phyloP scores from a whole-genome alignment of 2,329 filamentous ascomycete species.

The Myotisia sp. region DNA sequence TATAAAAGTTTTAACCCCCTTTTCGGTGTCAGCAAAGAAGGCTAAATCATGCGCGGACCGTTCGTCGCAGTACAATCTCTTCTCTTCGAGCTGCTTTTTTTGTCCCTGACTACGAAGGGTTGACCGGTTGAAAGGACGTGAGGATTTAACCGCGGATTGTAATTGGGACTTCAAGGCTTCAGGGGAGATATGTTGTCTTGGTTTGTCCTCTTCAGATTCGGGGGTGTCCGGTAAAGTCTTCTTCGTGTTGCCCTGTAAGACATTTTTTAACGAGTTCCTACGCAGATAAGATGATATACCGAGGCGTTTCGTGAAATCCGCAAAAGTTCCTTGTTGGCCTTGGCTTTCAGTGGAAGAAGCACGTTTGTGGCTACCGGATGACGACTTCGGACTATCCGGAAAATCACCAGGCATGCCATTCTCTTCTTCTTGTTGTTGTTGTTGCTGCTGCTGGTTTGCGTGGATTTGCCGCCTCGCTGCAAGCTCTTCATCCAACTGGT shows the following conservation, averaged over 20 bases:
- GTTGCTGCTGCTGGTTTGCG: slow-evolving; percentile 33
- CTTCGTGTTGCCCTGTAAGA: slow-evolving; percentile 12
- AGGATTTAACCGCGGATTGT: slow-evolving; percentile 62
- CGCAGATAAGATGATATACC: slow-evolving; percentile 44
- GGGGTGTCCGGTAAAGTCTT: background rate
- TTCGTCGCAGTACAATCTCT: slow-evolving; percentile 73
- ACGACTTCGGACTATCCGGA: slow-evolving; percentile 44
- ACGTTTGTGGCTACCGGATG: background rate
- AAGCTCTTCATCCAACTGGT: slow-evolving; percentile 56
- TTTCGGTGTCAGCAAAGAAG: slow-evolving; percentile 54
- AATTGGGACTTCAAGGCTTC: slow-evolving; percentile 39
- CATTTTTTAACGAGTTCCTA: slow-evolving; percentile 7
- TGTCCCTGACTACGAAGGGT: slow-evolving; percentile 58
- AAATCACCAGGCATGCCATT: slow-evolving; percentile 61
- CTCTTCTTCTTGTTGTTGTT: slow-evolving; percentile 15
- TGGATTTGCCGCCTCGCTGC: slow-evolving; percentile 53
- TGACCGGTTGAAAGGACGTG: slow-evolving; percentile 60
- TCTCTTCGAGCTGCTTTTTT: slow-evolving; percentile 62
- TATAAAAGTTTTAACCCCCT: slow-evolving; percentile 61
- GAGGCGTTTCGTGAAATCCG: slow-evolving; percentile 51
- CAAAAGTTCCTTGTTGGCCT: slow-evolving; percentile 41
- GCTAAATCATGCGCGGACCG: slow-evolving; percentile 58
- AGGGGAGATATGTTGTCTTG: slow-evolving; percentile 19
- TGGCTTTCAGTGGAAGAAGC: slow-evolving; percentile 8
- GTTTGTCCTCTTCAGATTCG: slow-evolving; percentile 2